Evolutionary conservation across 495 filamentous ascomycete species (phyloP).

Genomic region (Neurospora discreta): DNA sequence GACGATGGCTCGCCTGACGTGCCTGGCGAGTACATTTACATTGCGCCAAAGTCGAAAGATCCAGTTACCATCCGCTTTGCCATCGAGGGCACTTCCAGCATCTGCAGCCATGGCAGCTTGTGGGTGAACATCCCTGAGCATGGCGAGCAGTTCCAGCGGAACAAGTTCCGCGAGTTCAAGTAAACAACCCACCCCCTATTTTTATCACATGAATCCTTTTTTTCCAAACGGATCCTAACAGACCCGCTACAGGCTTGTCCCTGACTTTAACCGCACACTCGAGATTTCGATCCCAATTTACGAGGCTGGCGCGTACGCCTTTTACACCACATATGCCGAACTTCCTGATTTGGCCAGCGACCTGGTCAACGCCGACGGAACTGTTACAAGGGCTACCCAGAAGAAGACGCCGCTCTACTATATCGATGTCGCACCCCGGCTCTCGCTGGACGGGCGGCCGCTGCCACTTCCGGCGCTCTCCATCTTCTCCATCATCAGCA

Average conservation of each 20-base stretch:
- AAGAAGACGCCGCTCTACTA: slow-evolving; percentile 69
- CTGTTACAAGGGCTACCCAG: slow-evolving; percentile 23
- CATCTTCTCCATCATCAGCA: slow-evolving; percentile 89
- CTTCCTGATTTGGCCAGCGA: slow-evolving; percentile 65
- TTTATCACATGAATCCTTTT: not conserved
- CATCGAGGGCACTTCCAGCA: slow-evolving; percentile 92
- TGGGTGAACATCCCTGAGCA: slow-evolving; percentile 89
- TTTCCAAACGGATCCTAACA: too few species aligned
- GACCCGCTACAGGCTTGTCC: slow-evolving; percentile 50
- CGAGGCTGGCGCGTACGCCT: slow-evolving; percentile 83
- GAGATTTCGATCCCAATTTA: slow-evolving; percentile 80
- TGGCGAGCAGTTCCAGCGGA: slow-evolving; percentile 60
- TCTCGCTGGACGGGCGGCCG: slow-evolving; percentile 56
- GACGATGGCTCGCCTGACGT: slow-evolving; percentile 90
- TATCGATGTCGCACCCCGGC: slow-evolving; percentile 81
- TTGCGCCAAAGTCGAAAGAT: slow-evolving; percentile 61
- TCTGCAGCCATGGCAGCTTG: slow-evolving; percentile 83
- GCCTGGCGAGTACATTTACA: slow-evolving; percentile 78
- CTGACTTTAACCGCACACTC: slow-evolving; percentile 85
- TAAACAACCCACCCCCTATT: slow-evolving; percentile 24
- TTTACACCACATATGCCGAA: slow-evolving; percentile 87
- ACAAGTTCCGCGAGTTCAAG: slow-evolving; percentile 78
- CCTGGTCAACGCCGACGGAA: slow-evolving; percentile 26
- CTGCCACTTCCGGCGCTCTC: slow-evolving; percentile 79
- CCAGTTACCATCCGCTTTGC: slow-evolving; percentile 77